These are phyloP conservation scores for Hanseniaspora meyeri DNA, from an alignment of 805 yeast genomes.

Conservation along the genomic window DNA sequence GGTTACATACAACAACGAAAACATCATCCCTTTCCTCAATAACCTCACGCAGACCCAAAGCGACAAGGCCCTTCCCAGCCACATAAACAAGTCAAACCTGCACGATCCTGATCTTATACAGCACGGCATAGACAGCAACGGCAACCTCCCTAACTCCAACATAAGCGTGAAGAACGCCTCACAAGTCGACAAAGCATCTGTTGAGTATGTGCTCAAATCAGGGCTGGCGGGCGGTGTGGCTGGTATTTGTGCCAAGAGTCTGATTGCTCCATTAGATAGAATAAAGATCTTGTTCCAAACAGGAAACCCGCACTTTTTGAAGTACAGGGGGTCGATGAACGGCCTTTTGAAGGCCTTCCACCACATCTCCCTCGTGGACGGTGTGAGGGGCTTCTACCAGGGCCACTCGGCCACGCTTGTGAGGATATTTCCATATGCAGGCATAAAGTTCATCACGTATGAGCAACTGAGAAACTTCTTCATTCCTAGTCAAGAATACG, in stretches of 20 bases:
- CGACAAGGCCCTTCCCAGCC: not conserved
- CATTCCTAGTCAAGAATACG: slow-evolving; percentile 63
- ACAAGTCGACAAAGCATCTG: slow-evolving; percentile 44
- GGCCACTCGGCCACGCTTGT: slow-evolving; percentile 91
- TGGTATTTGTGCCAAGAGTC: slow-evolving; percentile 89
- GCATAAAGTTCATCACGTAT: slow-evolving; percentile 89
- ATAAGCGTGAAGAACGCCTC: not conserved
- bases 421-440: slow-evolving; percentile 92
- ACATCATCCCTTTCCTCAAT: not conserved
- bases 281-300: slow-evolving; percentile 93
- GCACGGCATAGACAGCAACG: slow-evolving; percentile 11
- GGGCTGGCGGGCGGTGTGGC: slow-evolving; percentile 94
- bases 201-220: slow-evolving; percentile 68
- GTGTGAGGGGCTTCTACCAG: slow-evolving; percentile 70
- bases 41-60: not conserved
- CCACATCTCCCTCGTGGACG: slow-evolving; percentile 56
- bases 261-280: slow-evolving; percentile 90
- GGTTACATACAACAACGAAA: not conserved
- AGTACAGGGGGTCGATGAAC: slow-evolving; percentile 63
- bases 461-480: slow-evolving; percentile 75
- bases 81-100: slow-evolving; percentile 6
- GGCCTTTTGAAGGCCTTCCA: slow-evolving; percentile 67
- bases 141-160: not conserved
- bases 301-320: slow-evolving; percentile 73
- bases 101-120: slow-evolving; percentile 13